Evolutionary conservation across 345 rosid species (phyloP), one percentile per base, ranked within the genome.

Genomic region (Citrus maxima): DNA sequence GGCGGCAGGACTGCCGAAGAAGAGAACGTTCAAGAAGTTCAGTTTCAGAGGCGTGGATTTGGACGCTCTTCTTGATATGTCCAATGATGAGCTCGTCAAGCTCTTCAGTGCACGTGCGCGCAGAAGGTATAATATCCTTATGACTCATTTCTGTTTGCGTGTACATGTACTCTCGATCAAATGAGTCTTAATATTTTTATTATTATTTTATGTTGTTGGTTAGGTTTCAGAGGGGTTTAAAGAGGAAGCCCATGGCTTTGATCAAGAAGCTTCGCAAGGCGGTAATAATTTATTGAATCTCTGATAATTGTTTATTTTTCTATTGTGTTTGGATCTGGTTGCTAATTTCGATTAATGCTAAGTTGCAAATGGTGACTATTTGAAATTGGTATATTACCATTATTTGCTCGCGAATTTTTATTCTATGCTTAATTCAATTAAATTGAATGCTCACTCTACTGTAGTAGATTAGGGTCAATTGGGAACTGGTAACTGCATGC

Each of bases 151-250:
- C 22, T 42, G 13, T 40, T 8, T 27, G n/a, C 2, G 21, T 28
- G 6, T 28, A 2, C 19, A 0, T 21, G 9, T 16, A 18, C 13
- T 40, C 35, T 10, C 21, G 1, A 40, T 27, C 40, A 8, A 63
- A 62, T 28, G 40, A 10, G 38, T 72, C 61, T 60, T 18, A 10
- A 2, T 35, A 35, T 22, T 7, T 19, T 72, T 28, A 12, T 42
- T 51, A 18, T 7, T 51, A 12, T 34, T 24, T 7, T 68, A 2
- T 40, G 35, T 13, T 75, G 46, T 62, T 22, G 40, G 10, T 25
- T 81, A 95, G 99, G 95, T 95, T 95, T 85, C 89, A 91, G 83
- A 92, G 98, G 76, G 99, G 98, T 82, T 81, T 95, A 78, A 91
- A 89, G 70, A 86, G 95, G 86, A 93, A 93, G 84, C 97, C 97